Evolutionary conservation across 164 flowering plant genomes (phyloP).

Genomic region (Dillenia turbinata): DNA sequence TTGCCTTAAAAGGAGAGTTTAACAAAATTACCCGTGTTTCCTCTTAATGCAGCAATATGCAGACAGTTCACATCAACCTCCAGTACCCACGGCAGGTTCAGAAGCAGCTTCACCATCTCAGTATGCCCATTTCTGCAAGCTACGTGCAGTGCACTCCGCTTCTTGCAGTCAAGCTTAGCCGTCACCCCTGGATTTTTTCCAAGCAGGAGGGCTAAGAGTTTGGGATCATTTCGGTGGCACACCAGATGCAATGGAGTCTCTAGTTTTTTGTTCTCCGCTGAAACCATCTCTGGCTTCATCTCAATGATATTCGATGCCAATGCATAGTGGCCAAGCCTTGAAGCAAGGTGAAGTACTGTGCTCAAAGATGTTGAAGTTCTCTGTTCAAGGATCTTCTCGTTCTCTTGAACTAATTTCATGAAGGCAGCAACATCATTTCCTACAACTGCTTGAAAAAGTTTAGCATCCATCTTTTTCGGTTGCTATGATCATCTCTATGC

Average conservation of each 20-base stretch:
- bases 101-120: slow-evolving; percentile 9
- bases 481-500: no score
- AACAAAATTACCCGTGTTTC: slow-evolving; percentile 18
- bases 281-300: slow-evolving; percentile 23
- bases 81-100: slow-evolving; percentile 2
- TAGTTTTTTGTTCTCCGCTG: slow-evolving; percentile 20
- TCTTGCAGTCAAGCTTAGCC: slow-evolving; percentile 7
- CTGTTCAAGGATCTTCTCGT: slow-evolving; percentile 8
- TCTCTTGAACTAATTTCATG: slow-evolving; percentile 1
- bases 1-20: no score
- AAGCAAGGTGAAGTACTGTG: slow-evolving; percentile 17
- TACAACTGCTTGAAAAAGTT: slow-evolving; percentile 7
- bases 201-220: slow-evolving; percentile 6
- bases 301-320: slow-evolving; percentile 20
- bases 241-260: slow-evolving; percentile 37
- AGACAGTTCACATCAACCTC: slow-evolving; percentile 8
- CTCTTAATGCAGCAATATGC: slow-evolving; percentile 20
- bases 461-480: slow-evolving; percentile 11
- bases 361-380: not conserved
- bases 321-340: slow-evolving; percentile 16
- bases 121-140: slow-evolving; percentile 11
- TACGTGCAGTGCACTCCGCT: slow-evolving; percentile 4
- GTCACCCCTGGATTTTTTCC: slow-evolving; percentile 10
- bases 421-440: slow-evolving; percentile 6
- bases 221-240: slow-evolving; percentile 15